Evolutionary conservation across 2,329 filamentous ascomycete genomes (phyloP).

Genomic region (Helotiales sp.): DNA sequence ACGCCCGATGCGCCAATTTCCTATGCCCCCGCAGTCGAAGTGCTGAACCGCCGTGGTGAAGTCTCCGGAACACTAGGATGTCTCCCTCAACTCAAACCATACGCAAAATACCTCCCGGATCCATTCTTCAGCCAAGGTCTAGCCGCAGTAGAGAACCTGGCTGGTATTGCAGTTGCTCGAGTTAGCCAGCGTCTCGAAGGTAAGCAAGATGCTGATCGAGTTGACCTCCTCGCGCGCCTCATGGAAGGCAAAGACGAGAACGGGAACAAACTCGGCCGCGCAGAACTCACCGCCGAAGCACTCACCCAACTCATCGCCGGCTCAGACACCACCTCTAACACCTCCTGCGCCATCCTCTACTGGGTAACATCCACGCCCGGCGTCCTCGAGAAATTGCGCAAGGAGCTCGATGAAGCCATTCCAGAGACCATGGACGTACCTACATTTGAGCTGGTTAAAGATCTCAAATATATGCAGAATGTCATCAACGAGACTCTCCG

Average conservation of each 20-base stretch:
- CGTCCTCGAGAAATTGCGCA: slow-evolving; percentile 73
- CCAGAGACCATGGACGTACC: slow-evolving; percentile 68
- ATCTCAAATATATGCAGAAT: slow-evolving; percentile 75
- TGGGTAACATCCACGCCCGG: slow-evolving; percentile 72
- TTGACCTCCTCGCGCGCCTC: slow-evolving; percentile 79
- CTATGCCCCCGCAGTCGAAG: slow-evolving; percentile 81
- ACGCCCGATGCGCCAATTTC: slow-evolving; percentile 65
- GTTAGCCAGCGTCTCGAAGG: slow-evolving; percentile 76
- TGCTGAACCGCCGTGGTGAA: slow-evolving; percentile 85
- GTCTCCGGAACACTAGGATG: slow-evolving; percentile 82
- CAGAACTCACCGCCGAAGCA: slow-evolving; percentile 86
- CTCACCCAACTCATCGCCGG: slow-evolving; percentile 87
- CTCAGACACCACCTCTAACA: slow-evolving; percentile 78
- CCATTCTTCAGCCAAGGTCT: slow-evolving; percentile 80
- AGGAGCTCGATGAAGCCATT: slow-evolving; percentile 75
- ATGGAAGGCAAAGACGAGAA: slow-evolving; percentile 87
- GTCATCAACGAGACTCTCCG: slow-evolving; percentile 86
- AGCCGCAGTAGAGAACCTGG: slow-evolving; percentile 76
- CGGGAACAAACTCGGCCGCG: slow-evolving; percentile 74
- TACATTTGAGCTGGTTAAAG: slow-evolving; percentile 71
- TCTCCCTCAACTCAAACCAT: slow-evolving; percentile 76
- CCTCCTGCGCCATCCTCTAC: slow-evolving; percentile 82
- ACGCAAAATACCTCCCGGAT: slow-evolving; percentile 79
- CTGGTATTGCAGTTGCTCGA: slow-evolving; percentile 84
- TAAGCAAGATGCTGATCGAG: slow-evolving; percentile 69